Evolutionary conservation across 2,329 filamentous ascomycete species (phyloP), one percentile per base, ranked within the genome.

Genomic region (Alternaria sp.): DNA sequence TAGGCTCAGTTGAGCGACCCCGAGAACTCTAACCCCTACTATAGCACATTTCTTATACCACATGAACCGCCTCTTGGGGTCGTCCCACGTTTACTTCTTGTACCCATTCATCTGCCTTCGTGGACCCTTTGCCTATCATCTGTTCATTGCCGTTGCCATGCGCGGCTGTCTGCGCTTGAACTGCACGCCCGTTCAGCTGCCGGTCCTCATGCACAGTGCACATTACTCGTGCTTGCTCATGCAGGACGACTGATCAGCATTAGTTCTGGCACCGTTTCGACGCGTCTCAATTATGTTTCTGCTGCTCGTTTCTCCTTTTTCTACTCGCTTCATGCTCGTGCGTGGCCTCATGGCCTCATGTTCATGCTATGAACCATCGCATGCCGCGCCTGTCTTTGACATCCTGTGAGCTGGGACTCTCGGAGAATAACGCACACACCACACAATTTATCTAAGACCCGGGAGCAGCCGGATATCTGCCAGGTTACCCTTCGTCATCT

Each of bases 401-500:
- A 17, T 40, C 44, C 45, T 32, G 44, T 40, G 19, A 36, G 32
- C 50, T 59, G 57, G 21, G 32, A 26, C 28, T 45, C n/a, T 61
- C 61, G 45, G 57, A 56, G 51, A 60, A 56, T 63, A 46, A 60
- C 52, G 57, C 61, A 60, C 57, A 60, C 51, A 12, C 56, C 43
- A 47, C 36, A 32, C 46, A 45, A 51, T 46, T 49, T 15, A 28
- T 47, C 57, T 19, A 60, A 51, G 50, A 63, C 46, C 57, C 57
- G 61, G 61, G 61, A 63, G 61, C 44, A 63, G 61, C 61, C 61
- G 61, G 45, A 45, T 28, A 45, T 52, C 26, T 45, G 21, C 25
- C 54, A 61, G 58, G 52, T 49, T 62, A 59, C 26, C 55, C 59
- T 62, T 49, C 40, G 30, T 47, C 28, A 10, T 32, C 17, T 44